These are phyloP conservation scores for Quercus tomentella DNA, from an alignment of 331 rosid genomes.

Conservation along the genomic window DNA sequence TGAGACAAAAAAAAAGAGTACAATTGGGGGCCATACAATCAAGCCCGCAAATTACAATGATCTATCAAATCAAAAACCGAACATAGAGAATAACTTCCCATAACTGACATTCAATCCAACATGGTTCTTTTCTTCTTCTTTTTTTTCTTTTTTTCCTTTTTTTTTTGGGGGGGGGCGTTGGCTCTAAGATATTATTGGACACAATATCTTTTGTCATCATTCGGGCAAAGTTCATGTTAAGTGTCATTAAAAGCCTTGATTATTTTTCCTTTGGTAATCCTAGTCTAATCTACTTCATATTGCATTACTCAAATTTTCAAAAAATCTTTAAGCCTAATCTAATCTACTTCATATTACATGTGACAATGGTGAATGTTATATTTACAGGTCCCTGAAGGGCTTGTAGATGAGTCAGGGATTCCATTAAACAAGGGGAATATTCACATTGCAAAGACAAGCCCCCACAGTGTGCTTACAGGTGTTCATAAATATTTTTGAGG, in stretches of 20 bases:
- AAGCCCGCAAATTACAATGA: no score
- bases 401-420: neutral
- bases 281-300: neutral
- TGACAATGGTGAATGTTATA: neutral
- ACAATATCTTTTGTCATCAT: neutral
- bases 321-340: neutral
- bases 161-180: no score
- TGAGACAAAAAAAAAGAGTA: no score
- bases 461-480: slow-evolving; percentile 36
- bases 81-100: no score
- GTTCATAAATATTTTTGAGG: slow-evolving; percentile 29
- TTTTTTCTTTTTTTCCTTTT: fast-evolving
- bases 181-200: no score
- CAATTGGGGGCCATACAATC: no score
- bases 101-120: no score
- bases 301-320: neutral
- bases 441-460: slow-evolving; percentile 33
- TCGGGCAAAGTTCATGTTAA: neutral
- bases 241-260: neutral
- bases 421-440: slow-evolving; percentile 41
- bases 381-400: slow-evolving; percentile 28
- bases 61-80: no score
- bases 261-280: no score
- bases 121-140: no score
- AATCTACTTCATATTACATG: no score